Evolutionary conservation across 2,329 filamentous ascomycete genomes (phyloP), one percentile per base, ranked within the genome.

Genomic region (Xylogone sp.): DNA sequence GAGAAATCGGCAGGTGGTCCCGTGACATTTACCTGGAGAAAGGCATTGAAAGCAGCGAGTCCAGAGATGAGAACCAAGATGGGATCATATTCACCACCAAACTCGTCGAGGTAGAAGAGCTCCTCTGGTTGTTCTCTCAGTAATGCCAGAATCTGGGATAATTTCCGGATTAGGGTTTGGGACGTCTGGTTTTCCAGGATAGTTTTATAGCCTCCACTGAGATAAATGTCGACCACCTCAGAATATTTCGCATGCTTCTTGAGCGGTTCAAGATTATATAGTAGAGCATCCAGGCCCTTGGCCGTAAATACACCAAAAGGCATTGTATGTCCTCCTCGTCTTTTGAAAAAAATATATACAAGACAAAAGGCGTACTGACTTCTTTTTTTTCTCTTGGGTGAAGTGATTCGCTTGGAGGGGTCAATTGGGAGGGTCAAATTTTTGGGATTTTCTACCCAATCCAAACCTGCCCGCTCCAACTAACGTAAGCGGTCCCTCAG

Each of bases 11-110:
- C 73, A 0, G 90, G 86, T 1, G 92, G 92, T 0, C 92, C 92
- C 3, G 92, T 96, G 49, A 95, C 88, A 65, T 90, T 96, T 1
- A 84, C 83, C 67, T 97, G 92, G 16, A 96, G 70, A 65, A 96
- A 97, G 10, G 86, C 82, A 63, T 90, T 80, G 10, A 96, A 76
- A 1, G 86, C 81, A 1, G 87, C 84, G 45, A 89, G 72, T 9
- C 83, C 88, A 29, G 87, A 56, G 42, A 67, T 51, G 7, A 68
- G 55, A 16, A 64, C 59, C 13, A 56, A 50, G 1, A 60, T 49
- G 45, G 39, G 29, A 13, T 53, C 48, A 12, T 50, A 53, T 18
- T 52, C 46, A 20, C 49, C 50, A 42, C 44, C 48, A 5, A 61
- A 50, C n/a, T 49, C 44, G 20, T 46, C 47, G 10, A 56, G 22